Evolutionary conservation across 306 rosid genomes (phyloP), one percentile per base, ranked within the genome.

Genomic region (Citrullus colocynthis): DNA sequence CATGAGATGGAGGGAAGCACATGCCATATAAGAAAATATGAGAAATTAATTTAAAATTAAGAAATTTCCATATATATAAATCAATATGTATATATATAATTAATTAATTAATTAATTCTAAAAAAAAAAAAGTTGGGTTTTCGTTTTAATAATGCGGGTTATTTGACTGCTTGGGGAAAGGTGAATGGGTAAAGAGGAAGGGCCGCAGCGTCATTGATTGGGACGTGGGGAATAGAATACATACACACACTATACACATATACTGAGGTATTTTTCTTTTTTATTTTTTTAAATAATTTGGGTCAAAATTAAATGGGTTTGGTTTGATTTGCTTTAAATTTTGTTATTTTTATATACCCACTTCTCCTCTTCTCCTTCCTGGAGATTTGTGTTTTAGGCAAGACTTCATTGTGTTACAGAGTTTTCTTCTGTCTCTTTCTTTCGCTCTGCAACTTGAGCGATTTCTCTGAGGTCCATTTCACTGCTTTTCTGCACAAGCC

Each of bases 141-240:
- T 24, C 28, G 28, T 24, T 24, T 24, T 55, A 60, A 60, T 30
- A 30, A 6, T 11, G 65, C 36, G 37, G 12, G 60, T 20, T 16
- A 36, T 58, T 76, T 76, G 71, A 60, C 71, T 59, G 69, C 70
- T 42, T 76, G 79, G 79, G 71, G 54, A 76, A 60, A 36, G 78
- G 48, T 74, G 63, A 74, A 73, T 32, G 36, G 36, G 21, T 1
- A 28, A 52, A 51, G 9, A 16, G n/a, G 41, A 14, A 13, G 14
- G 60, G 57, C 39, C 60, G 17, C 57, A 71, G 76, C 15, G 70
- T 41, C 45, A 37, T 44, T 18, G 79, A 60, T 76, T 42, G 49
- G 32, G 48, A 56, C 54, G 70, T 18, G 21, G 24, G 78, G 55
- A 41, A 21, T 20, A 59, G 66, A 75, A 52, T 52, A 52, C 57